Percentiles rank a stretch among this genome's conserved stretches.
Conservation (phyloP, 1,284 basidiomycete species). For the Tilletia indica region DNA sequence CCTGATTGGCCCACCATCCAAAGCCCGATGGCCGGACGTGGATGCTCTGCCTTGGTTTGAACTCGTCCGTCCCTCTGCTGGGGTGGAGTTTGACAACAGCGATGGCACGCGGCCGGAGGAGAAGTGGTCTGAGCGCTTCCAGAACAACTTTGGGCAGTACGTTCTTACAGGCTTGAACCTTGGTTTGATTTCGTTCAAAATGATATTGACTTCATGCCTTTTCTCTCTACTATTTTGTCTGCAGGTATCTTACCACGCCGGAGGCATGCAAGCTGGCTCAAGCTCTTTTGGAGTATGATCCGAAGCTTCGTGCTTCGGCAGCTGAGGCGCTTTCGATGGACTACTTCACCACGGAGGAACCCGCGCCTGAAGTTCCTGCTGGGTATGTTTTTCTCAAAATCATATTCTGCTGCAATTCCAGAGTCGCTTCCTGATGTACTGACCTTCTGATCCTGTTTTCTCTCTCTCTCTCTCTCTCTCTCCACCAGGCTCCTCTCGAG, state of each 20-base stretch:
- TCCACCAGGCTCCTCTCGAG: slow-evolving; percentile 56
- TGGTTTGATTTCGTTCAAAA: background rate
- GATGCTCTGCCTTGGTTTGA: slow-evolving; percentile 93
- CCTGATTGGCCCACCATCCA: slow-evolving; percentile 81
- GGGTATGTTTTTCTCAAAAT: slow-evolving; percentile 64
- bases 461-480: background rate
- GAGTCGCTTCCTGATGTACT: slow-evolving; percentile 5
- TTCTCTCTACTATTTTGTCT: slow-evolving; percentile 54
- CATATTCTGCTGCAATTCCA: too few relatives aligned
- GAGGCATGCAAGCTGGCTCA: slow-evolving; percentile 82
- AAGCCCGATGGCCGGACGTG: slow-evolving; percentile 79
- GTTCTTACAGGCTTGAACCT: background rate
- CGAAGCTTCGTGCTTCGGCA: slow-evolving; percentile 73
- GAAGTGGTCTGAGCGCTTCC: background rate
- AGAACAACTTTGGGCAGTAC: background rate
- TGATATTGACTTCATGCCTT: slow-evolving; percentile 69
- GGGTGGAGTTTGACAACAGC: background rate
- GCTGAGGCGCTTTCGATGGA: slow-evolving; percentile 72
- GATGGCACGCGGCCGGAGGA: too few relatives aligned
- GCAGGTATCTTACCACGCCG: slow-evolving; percentile 19
- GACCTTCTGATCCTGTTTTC: slow-evolving; percentile 1
- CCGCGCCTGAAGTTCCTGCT: slow-evolving; percentile 70
- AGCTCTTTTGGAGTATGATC: slow-evolving; percentile 78
- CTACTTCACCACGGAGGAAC: slow-evolving; percentile 80
- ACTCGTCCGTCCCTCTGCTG: slow-evolving; percentile 74